phyloP scores from a whole-genome alignment of 352 stramenopile genomes.

The Phytophthora agathidicida region DNA sequence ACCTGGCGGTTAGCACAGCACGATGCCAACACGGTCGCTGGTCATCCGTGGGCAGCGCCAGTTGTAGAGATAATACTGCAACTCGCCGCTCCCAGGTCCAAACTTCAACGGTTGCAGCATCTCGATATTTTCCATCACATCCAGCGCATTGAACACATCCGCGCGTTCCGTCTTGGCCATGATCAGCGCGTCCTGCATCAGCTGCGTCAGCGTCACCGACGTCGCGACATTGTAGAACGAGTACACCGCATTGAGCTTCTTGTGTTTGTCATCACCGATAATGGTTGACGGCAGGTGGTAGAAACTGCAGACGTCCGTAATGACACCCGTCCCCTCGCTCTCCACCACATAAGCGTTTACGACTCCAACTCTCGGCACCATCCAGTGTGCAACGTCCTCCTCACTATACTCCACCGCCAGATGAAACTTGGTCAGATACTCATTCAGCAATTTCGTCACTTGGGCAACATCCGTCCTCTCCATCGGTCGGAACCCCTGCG shows the following conservation, averaged over 20 bases:
- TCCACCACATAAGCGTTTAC: conserved; percentile 94
- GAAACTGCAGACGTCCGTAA: conserved; percentile 96
- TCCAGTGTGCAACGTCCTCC: conserved; percentile 96
- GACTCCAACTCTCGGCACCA: conserved; percentile 94
- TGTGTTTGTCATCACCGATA: conserved; percentile 95
- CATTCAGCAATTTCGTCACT: conserved; percentile 54
- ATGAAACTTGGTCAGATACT: conserved; percentile 65
- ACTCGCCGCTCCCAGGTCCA: conserved; percentile 57
- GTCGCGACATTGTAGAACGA: conserved; percentile 97
- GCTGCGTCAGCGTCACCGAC: conserved; percentile 52
- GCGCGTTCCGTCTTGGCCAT: conserved; percentile 57
- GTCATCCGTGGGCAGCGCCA: conserved; percentile 75
- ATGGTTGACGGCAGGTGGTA: conserved; percentile 98
- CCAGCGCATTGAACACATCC: conserved; percentile 77
- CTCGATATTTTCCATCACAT: conserved; percentile 69
- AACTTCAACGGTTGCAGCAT: conserved; percentile 70
- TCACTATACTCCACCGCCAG: conserved; percentile 90
- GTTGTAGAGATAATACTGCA: conserved; percentile 85
- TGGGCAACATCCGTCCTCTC: conserved; percentile 53
- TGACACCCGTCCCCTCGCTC: conserved; percentile 52
- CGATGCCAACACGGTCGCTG: conserved; percentile 57
- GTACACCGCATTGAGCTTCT: conserved; percentile 96
- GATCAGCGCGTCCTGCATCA: conserved; percentile 76
- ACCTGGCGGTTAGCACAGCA: conserved; percentile 42
- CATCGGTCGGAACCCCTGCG: conserved; percentile 60